Percentiles rank a stretch among this genome's conserved stretches.
phyloP scores from a whole-genome alignment of 78 protist genomes.

The Chrysochromulina tobinii region DNA sequence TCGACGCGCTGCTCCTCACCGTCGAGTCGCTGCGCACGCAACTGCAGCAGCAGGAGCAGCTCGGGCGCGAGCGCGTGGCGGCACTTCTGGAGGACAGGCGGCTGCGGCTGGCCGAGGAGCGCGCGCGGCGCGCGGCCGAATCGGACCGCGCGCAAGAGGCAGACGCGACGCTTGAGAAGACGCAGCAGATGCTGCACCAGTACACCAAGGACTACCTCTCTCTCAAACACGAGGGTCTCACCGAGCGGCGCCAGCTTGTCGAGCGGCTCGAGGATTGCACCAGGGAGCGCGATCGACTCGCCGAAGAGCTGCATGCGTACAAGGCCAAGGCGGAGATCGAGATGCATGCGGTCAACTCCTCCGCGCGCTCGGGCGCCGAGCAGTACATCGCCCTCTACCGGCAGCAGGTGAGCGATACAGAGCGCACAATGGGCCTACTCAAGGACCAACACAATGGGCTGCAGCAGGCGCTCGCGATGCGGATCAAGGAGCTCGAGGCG shows the following conservation, averaged over 20 bases:
- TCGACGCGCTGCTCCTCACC: background rate
- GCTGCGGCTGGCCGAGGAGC: background rate
- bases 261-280: background rate
- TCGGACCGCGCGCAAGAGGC: background rate
- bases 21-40: background rate
- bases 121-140: background rate
- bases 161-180: background rate
- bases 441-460: background rate
- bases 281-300: background rate
- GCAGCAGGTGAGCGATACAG: background rate
- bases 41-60: background rate
- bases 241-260: background rate
- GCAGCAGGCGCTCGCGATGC: background rate
- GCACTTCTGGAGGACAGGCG: conserved; percentile 8
- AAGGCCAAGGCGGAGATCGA: background rate
- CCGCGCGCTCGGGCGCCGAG: background rate
- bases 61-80: background rate
- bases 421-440: background rate
- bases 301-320: background rate
- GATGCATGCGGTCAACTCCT: background rate
- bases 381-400: background rate
- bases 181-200: background rate
- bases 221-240: background rate
- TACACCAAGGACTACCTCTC: background rate
- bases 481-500: background rate